These are phyloP conservation scores for Sarocladium brachiariae DNA, from an alignment of 2,329 filamentous ascomycete species.

Conservation along the genomic window DNA sequence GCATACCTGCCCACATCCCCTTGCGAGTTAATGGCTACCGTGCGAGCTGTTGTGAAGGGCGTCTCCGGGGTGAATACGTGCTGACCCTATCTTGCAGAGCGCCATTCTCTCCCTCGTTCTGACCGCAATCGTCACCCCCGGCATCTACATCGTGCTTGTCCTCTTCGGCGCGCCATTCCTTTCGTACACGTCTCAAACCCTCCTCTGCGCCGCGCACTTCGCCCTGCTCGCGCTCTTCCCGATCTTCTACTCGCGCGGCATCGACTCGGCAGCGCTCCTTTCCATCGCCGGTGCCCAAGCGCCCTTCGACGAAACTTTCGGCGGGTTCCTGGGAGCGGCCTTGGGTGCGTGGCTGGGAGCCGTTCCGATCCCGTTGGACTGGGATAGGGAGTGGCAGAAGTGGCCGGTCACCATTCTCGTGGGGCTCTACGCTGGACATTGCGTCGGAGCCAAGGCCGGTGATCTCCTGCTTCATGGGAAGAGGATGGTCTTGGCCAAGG, in stretches of 20 bases:
- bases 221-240: conserved; percentile 72
- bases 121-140: conserved; percentile 64
- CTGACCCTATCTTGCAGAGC: conserved; percentile 28
- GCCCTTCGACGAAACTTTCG: conserved; percentile 80
- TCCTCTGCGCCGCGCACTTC: conserved; percentile 75
- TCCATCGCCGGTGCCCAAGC: conserved; percentile 57
- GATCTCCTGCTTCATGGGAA: conserved; percentile 38
- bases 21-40: no score
- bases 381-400: conserved; percentile 98
- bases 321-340: conserved; percentile 68
- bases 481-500: background rate
- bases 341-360: conserved; percentile 89
- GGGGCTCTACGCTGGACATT: conserved; percentile 74
- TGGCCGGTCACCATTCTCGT: conserved; percentile 90
- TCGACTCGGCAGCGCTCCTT: conserved; percentile 66
- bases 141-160: conserved; percentile 57
- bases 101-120: conserved; percentile 44
- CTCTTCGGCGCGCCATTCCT: conserved; percentile 90
- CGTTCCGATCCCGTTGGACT: conserved; percentile 91
- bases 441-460: conserved; percentile 59
- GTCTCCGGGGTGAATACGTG: no score
- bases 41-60: no score
- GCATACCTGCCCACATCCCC: background rate
- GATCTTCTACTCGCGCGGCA: conserved; percentile 78
- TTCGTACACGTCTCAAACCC: conserved; percentile 70